Evolutionary conservation across 495 filamentous ascomycete species (phyloP).

Genomic region (Xylaria venustula): DNA sequence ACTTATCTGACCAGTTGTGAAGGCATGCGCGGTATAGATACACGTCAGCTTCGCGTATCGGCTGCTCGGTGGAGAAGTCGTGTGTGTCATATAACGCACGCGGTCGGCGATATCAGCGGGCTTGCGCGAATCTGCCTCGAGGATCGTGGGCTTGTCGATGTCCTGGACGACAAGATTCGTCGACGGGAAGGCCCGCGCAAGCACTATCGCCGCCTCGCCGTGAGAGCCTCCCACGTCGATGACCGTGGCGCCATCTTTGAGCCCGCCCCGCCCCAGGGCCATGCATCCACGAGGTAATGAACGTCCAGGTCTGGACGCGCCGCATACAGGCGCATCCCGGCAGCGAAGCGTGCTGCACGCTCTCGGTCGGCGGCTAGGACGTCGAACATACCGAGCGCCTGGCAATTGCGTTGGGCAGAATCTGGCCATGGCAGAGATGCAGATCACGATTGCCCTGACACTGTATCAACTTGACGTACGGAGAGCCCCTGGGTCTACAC

Average conservation of each 20-base stretch:
- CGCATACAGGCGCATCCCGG: conserved; percentile 33
- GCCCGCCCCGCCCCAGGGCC: conserved; percentile 21
- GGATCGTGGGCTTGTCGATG: conserved; percentile 12
- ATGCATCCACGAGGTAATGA: conserved; percentile 30
- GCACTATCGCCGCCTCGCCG: conserved; percentile 36
- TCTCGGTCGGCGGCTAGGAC: conserved; percentile 25
- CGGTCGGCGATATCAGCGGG: conserved; percentile 30
- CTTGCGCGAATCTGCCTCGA: conserved; percentile 23
- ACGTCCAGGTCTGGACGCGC: conserved; percentile 30
- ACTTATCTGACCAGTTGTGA: conserved; percentile 47
- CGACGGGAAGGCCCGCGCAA: conserved; percentile 35
- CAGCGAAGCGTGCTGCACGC: conserved; percentile 36
- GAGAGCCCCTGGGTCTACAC: conserved; percentile 12
- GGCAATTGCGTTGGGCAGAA: conserved; percentile 33
- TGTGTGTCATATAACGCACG: conserved; percentile 42
- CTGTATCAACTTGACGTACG: conserved; percentile 14
- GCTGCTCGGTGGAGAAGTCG: conserved; percentile 49
- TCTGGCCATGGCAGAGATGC: conserved; percentile 28
- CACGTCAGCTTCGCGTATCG: conserved; percentile 17
- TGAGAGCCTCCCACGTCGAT: conserved; percentile 47
- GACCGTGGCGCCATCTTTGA: conserved; percentile 21
- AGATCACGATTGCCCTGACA: conserved; percentile 23
- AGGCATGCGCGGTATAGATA: conserved; percentile 43
- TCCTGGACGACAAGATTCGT: conserved; percentile 42
- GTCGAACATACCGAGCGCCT: conserved; percentile 30